Base-by-base conservation (phyloP, 192 early-diverging fungal genomes). In the Coemansia sp. region DNA sequence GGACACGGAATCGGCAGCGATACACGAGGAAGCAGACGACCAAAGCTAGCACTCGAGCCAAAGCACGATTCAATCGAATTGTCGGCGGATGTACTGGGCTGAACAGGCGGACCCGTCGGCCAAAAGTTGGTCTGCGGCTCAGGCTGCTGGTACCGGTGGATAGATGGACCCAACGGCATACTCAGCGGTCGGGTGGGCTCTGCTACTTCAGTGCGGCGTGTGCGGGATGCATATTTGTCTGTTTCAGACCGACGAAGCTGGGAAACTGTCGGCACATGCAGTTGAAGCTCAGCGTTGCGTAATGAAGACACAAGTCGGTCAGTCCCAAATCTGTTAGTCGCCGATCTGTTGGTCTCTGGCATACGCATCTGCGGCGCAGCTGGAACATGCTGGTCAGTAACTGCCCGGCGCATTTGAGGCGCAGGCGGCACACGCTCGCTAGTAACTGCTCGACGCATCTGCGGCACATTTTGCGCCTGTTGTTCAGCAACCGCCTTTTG, bases 51-150 rank as follows among this genome's bases (percentile, higher is more conserved):
- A 4, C 4, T 15, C 46, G 46, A 48, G 4, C 17, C 46, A 19
- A 48, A 19, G n/a, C 46, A 37, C 37, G 31, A 40, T n/a, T 10
- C 38, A 14, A 37, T 20, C 1, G 49, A 63, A 4, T 50, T 25
- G 0, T 55, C 62, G 15, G 42, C 44, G 28, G 28, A 14, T 22
- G 21, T 7, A 22, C 46, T 17, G 38, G 20, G 56, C 23, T 7
- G 28, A 31, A 31, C 6, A 31, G 28, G 28, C 28, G 28, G 28
- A 1, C 42, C 42, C 6, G 23, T 50, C n/a, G 65, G 65, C 65
- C 65, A 68, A 46, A 68, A 68, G 51, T 60, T 68, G 47, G 31
- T 37, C 26, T 17, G n/a, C 14, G 48, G 53, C 17, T 34, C 34
- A 11, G 58, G 15, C 19, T 57, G 22, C 58, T 61, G 66, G 6